phyloP scores from a whole-genome alignment of 345 rosid genomes.

The Cardamine occulta region DNA sequence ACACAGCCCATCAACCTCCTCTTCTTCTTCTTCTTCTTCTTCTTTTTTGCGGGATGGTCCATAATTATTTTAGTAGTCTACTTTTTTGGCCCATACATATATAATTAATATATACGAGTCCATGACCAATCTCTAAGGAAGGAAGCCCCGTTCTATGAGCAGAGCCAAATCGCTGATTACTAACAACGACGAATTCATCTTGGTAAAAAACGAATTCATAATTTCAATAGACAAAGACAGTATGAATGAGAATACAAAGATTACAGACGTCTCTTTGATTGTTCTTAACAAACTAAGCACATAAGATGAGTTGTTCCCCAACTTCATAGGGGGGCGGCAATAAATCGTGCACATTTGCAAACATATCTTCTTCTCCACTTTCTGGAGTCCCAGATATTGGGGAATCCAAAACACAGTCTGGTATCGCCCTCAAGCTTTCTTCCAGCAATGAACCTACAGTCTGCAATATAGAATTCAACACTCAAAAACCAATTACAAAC shows the following conservation, averaged over 20 bases:
- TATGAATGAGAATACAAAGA: not conserved
- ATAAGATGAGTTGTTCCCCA: slow-evolving; percentile 46
- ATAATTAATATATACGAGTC: not conserved
- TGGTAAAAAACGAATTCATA: no score
- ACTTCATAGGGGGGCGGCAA: slow-evolving; percentile 67
- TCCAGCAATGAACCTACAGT: slow-evolving; percentile 76
- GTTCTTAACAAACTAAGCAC: slow-evolving; percentile 46
- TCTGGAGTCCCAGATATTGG: slow-evolving; percentile 44
- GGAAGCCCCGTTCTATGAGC: no score
- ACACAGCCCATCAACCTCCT: not conserved
- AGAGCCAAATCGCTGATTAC: no score
- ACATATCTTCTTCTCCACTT: slow-evolving; percentile 60
- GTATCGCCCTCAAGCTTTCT: slow-evolving; percentile 74
- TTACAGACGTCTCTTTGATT: slow-evolving; percentile 14
- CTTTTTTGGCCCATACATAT: not conserved
- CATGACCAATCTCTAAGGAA: not conserved
- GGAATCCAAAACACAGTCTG: slow-evolving; percentile 78
- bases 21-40: no score
- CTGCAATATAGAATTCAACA: slow-evolving; percentile 48
- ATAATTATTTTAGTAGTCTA: no score
- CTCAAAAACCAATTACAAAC: slow-evolving; percentile 1
- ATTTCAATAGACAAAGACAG: not conserved
- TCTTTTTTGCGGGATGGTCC: not conserved
- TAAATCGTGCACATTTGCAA: slow-evolving; percentile 48
- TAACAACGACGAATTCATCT: no score